Evolutionary conservation across 148 eudicot species (phyloP).

Genomic region (Diospyros lotus): DNA sequence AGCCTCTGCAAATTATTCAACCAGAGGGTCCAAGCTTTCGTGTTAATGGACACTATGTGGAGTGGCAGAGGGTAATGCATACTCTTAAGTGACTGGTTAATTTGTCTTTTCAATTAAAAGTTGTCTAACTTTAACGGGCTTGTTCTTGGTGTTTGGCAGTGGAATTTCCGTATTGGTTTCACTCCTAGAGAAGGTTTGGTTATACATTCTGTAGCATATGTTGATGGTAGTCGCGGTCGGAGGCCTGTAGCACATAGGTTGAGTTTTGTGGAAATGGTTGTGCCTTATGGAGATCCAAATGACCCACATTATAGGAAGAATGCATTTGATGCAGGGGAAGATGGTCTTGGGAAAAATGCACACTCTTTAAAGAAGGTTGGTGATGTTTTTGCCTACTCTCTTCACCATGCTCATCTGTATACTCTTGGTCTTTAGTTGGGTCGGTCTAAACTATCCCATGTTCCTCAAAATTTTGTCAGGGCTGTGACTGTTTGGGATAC

Average conservation of each 20-base stretch:
- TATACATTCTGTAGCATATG: constrained; percentile 91
- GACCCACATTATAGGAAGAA: constrained; percentile 98
- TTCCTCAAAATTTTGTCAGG: constrained; percentile 35
- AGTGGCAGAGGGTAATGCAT: constrained; percentile 85
- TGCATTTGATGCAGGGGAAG: constrained; percentile 99
- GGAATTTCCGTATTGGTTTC: constrained; percentile 94
- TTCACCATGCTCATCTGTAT: not conserved
- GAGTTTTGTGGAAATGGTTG: constrained; percentile 99
- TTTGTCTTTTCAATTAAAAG: not conserved
- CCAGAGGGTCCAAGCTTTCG: constrained; percentile 99
- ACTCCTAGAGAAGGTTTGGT: constrained; percentile 97
- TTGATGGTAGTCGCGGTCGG: constrained; percentile 94
- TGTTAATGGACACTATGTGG: constrained; percentile 81
- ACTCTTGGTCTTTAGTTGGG: not conserved
- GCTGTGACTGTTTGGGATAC: constrained; percentile 93
- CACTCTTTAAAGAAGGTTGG: constrained; percentile 94
- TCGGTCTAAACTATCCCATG: constrained; percentile 1
- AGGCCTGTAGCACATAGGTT: constrained; percentile 93
- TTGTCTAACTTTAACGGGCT: not conserved
- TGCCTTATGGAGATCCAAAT: constrained; percentile 98
- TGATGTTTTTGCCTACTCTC: not conserved
- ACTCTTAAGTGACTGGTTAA: not conserved
- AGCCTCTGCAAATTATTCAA: constrained; percentile 76
- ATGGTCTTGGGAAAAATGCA: constrained; percentile 95
- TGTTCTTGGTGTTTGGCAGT: constrained; percentile 18